Evolutionary conservation across 805 yeast species (phyloP), one percentile per base, ranked within the genome.

Genomic region (Cyberlindnera misumaiensis): DNA sequence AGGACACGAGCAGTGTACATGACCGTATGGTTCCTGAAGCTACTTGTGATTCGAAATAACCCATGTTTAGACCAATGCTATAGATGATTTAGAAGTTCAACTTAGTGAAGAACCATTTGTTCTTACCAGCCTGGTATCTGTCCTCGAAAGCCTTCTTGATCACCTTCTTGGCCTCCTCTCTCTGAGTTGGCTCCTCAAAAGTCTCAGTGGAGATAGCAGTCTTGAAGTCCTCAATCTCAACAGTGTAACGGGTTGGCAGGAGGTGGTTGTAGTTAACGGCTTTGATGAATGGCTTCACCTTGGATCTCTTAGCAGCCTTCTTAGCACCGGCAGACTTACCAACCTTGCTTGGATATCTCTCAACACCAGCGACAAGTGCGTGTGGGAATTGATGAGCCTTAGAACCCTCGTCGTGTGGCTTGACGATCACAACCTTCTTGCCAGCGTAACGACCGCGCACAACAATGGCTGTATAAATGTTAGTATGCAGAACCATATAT

Each of bases 391-490:
- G 93, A 80, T 90, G 97, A 53, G 93, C 68, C 78, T 93, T 93
- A 77, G 97, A 78, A 68, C 98, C 98, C 66, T 93, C 97, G 67
- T 93, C 97, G 70, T 85, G 94, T 60, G 96, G 93, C 75, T 86
- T 88, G 68, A 93, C 89, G 67, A 93, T 88, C 70, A 93, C 98
- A 58, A 93, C 98, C 84, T 93, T 93, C 85, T 89, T 90, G 80
- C 98, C 98, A 70, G 98, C 98, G 86, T 80, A 90, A 79, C 98
- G 93, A 67, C 98, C 98, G 73, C 97, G 90, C 73, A 89, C 95
- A 71, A 93, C 89, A 76, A 93, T 89, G 77, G 97, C 59, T 54
- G 36, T 14, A 37, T 12, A 10, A 10, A 15, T 29, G 31, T 29
- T 15, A 29, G 31, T 29, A 29, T 11, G 5, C 11, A 12, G 28